These are phyloP conservation scores for Suillus clintonianus DNA, from an alignment of 768 basidiomycete species.

Conservation along the genomic window DNA sequence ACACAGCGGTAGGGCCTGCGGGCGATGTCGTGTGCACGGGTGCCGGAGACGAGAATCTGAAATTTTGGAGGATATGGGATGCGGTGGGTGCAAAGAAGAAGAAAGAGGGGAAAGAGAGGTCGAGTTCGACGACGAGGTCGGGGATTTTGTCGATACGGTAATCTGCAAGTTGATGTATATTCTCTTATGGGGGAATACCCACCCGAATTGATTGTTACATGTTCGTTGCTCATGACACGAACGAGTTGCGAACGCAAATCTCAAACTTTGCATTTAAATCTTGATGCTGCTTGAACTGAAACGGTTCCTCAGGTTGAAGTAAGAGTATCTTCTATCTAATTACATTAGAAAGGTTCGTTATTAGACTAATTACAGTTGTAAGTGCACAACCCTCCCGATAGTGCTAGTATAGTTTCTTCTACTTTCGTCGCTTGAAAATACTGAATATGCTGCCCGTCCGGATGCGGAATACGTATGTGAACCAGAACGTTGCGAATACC, in stretches of 20 bases:
- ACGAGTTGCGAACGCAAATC: background rate
- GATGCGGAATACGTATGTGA: constrained; percentile 1
- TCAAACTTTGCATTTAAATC: background rate
- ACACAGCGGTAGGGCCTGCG: constrained; percentile 80
- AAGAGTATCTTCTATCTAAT: background rate
- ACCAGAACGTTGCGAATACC: background rate
- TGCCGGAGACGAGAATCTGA: constrained; percentile 93
- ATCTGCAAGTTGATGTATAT: constrained; percentile 4
- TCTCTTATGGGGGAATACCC: background rate
- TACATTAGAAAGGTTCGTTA: background rate
- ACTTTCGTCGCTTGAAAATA: background rate
- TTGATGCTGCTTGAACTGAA: background rate
- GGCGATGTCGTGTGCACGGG: constrained; percentile 93
- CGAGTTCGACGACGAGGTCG: constrained; percentile 20
- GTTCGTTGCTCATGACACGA: background rate
- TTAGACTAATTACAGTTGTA: background rate
- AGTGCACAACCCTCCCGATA: background rate
- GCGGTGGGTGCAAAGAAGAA: constrained; percentile 41
- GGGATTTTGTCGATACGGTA: constrained; percentile 41
- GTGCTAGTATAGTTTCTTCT: background rate
- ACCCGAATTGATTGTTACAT: background rate
- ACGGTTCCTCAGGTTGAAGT: background rate
- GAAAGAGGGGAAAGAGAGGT: constrained; percentile 36
- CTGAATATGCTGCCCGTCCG: background rate
- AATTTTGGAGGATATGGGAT: constrained; percentile 94